These are phyloP conservation scores for Rubia occidens DNA, from an alignment of 305 asterid species.

Conservation along the genomic window DNA sequence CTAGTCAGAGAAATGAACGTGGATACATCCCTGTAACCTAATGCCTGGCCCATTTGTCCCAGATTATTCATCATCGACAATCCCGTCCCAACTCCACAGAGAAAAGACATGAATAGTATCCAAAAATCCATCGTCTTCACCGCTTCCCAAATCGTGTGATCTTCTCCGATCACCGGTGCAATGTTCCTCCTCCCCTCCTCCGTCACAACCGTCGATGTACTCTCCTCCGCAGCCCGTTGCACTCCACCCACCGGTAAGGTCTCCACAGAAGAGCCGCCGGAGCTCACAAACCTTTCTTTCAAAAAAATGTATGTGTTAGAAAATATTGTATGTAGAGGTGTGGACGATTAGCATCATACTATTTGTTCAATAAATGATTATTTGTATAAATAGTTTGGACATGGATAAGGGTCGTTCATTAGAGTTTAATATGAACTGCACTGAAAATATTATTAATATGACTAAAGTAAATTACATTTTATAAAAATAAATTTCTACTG, in stretches of 20 bases:
- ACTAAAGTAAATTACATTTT: too few species aligned
- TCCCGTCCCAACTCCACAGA: slow-evolving; percentile 92
- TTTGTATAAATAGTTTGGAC: too few species aligned
- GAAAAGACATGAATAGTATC: slow-evolving; percentile 66
- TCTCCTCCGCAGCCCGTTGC: slow-evolving; percentile 7
- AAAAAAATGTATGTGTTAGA: too few species aligned
- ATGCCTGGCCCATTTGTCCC: slow-evolving; percentile 86
- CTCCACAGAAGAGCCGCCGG: background rate
- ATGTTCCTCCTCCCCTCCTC: slow-evolving; percentile 19
- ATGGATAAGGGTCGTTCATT: too few species aligned
- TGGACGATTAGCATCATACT: too few species aligned
- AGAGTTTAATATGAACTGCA: too few species aligned
- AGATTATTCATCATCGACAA: slow-evolving; percentile 75
- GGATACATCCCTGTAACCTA: slow-evolving; percentile 73
- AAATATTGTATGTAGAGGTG: too few species aligned
- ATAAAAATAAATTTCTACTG: too few species aligned
- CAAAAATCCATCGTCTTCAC: slow-evolving; percentile 61
- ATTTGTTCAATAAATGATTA: too few species aligned
- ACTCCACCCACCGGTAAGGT: background rate
- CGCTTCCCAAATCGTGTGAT: slow-evolving; percentile 64
- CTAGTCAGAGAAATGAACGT: slow-evolving; percentile 85
- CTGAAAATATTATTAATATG: too few species aligned
- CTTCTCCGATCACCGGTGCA: slow-evolving; percentile 63
- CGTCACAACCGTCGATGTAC: slow-evolving; percentile 13
- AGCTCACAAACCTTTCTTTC: background rate